A percentile compares a stretch with the other conserved stretches of the same genome.
These are phyloP conservation scores for Suhomyces kunorum DNA, from an alignment of 1,139 yeast species.

Conservation along the genomic window DNA sequence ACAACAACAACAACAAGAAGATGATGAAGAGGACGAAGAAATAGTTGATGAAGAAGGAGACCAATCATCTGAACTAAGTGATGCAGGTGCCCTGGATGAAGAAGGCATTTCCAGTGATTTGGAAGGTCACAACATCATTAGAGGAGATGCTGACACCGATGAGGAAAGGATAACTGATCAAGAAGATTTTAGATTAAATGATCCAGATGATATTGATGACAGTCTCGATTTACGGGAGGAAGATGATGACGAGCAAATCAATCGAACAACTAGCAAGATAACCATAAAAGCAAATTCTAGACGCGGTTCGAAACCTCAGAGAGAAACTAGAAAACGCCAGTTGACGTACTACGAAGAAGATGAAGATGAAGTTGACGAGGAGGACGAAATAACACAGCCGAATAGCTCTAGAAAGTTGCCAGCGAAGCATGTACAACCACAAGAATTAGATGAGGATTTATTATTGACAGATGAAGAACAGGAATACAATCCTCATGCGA, in stretches of 20 bases:
- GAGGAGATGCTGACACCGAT: slow-evolving; percentile 14
- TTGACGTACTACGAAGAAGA: slow-evolving; percentile 39
- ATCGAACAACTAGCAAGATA: slow-evolving; percentile 13
- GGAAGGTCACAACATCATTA: slow-evolving; percentile 21
- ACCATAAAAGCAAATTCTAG: slow-evolving; percentile 19
- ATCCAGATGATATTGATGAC: slow-evolving; percentile 44
- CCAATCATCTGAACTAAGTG: slow-evolving; percentile 18
- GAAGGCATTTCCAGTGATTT: slow-evolving; percentile 24
- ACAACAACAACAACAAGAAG: slow-evolving; percentile 24
- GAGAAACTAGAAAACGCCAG: slow-evolving; percentile 35
- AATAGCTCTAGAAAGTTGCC: slow-evolving; percentile 15
- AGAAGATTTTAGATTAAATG: slow-evolving; percentile 38
- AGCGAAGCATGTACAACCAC: slow-evolving; percentile 14
- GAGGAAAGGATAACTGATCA: slow-evolving; percentile 32
- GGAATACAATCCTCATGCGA: slow-evolving; percentile 43
- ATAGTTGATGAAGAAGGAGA: slow-evolving; percentile 16
- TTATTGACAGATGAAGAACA: slow-evolving; percentile 47
- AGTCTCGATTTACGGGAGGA: slow-evolving; percentile 38
- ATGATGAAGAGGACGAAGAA: slow-evolving; percentile 11
- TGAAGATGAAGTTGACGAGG: slow-evolving; percentile 27
- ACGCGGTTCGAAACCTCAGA: slow-evolving; percentile 13
- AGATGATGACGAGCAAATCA: slow-evolving; percentile 19
- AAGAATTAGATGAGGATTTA: slow-evolving; percentile 40
- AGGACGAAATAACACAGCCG: slow-evolving; percentile 12
- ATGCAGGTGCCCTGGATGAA: slow-evolving; percentile 23